phyloP scores from a whole-genome alignment of 2,329 filamentous ascomycete species.

The Neopestalotiopsis rosae region DNA sequence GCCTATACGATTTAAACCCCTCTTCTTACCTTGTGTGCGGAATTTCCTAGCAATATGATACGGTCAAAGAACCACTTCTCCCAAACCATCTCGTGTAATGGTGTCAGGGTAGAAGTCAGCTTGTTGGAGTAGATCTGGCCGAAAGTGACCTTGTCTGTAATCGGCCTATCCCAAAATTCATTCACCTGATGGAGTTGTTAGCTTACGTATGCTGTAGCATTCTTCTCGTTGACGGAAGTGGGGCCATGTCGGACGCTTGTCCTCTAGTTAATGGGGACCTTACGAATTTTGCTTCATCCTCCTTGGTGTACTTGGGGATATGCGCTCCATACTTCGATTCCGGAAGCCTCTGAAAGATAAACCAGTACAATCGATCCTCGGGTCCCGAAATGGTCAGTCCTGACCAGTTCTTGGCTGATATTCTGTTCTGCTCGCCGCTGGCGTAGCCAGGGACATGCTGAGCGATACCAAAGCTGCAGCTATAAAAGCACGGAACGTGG shows the following conservation, averaged over 20 bases:
- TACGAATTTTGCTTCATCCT: conserved; percentile 36
- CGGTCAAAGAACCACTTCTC: conserved; percentile 39
- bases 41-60: conserved; percentile 38
- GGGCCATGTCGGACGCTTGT: too few species aligned
- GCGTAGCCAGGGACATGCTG: conserved; percentile 30
- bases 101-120: conserved; percentile 35
- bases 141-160: conserved; percentile 34
- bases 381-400: conserved; percentile 37
- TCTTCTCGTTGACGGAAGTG: too few species aligned
- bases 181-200: conserved; percentile 19
- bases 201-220: too few species aligned
- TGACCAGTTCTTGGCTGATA: conserved; percentile 28
- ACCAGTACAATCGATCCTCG: conserved; percentile 40
- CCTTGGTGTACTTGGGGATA: conserved; percentile 38
- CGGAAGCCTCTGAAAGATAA: conserved; percentile 37
- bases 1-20: neutral
- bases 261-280: too few species aligned
- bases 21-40: conserved; percentile 37
- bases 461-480: conserved; percentile 45
- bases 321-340: conserved; percentile 35
- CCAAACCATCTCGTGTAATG: conserved; percentile 39
- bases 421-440: conserved; percentile 24
- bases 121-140: conserved; percentile 35
- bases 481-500: conserved; percentile 32
- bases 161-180: conserved; percentile 15